These are phyloP conservation scores for Paracorniculantispora psalliotae DNA, from an alignment of 2,329 filamentous ascomycete species.

Conservation along the genomic window DNA sequence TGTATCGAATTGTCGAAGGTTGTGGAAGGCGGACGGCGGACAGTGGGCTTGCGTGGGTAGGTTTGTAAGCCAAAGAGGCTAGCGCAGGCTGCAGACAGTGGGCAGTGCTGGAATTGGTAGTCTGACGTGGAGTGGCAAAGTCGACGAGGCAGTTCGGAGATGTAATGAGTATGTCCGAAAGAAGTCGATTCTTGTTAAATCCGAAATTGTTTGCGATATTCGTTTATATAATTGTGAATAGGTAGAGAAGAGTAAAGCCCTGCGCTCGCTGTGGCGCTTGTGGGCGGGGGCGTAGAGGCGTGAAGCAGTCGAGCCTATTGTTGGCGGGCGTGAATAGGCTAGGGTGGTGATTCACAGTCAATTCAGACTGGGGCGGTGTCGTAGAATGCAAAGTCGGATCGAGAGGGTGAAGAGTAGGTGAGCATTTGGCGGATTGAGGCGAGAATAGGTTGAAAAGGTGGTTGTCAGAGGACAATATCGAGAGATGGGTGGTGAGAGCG, in stretches of 20 bases:
- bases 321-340: neutral
- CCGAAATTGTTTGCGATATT: no score
- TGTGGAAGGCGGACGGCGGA: slow-evolving; percentile 7
- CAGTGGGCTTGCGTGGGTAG: no score
- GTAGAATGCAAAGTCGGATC: neutral
- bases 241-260: neutral
- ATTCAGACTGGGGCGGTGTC: slow-evolving; percentile 8
- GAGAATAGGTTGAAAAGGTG: no score
- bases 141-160: neutral
- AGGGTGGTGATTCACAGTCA: neutral
- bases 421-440: neutral
- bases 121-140: slow-evolving; percentile 14
- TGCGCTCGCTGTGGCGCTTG: slow-evolving; percentile 10
- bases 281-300: slow-evolving; percentile 2
- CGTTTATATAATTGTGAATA: no score
- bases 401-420: neutral
- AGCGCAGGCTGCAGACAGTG: neutral
- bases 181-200: no score
- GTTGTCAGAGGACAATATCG: neutral
- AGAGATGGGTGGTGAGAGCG: neutral
- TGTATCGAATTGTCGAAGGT: slow-evolving; percentile 12
- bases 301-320: neutral
- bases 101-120: no score
- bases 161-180: neutral
- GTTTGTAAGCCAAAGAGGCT: slow-evolving; percentile 10